A percentile compares a stretch with the other conserved stretches of the same genome.
phyloP scores from a whole-genome alignment of 208 protist species.

The Entamoeba invadens region DNA sequence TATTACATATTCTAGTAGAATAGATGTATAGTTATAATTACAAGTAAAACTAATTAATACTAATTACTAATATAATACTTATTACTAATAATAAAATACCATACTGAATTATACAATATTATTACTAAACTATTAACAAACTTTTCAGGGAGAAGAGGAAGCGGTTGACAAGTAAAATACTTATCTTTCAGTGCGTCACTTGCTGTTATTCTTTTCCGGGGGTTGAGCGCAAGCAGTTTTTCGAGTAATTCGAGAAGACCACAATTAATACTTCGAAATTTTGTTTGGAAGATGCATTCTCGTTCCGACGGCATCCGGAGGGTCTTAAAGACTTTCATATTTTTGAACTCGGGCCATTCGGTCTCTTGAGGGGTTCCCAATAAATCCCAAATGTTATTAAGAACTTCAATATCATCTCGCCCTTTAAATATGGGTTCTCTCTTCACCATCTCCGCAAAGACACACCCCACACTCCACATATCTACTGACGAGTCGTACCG shows the following conservation, averaged over 20 bases:
- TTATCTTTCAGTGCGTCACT: conserved; percentile 36
- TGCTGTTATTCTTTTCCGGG: conserved; percentile 36
- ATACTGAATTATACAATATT: too few relatives aligned
- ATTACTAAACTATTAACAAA: too few relatives aligned
- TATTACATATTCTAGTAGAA: too few relatives aligned
- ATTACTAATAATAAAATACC: too few relatives aligned
- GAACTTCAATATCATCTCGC: conserved; percentile 34
- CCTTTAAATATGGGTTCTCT: conserved; percentile 24
- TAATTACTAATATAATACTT: too few relatives aligned
- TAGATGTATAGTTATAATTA: too few relatives aligned
- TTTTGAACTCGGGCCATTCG: conserved; percentile 13
- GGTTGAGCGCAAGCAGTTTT: conserved; percentile 37
- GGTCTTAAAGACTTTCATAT: background rate
- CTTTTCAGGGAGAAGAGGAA: background rate
- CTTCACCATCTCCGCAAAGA: conserved; percentile 87
- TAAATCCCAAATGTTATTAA: conserved; percentile 34
- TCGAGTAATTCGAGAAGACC: conserved; percentile 33
- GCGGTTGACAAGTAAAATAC: conserved; percentile 30
- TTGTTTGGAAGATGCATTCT: background rate
- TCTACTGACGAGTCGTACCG: conserved; percentile 93
- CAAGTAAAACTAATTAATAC: too few relatives aligned
- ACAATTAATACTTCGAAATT: background rate
- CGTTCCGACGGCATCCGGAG: background rate
- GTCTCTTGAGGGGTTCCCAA: conserved; percentile 26
- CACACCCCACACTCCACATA: conserved; percentile 96